Evolutionary conservation across 495 filamentous ascomycete genomes (phyloP), one percentile per base, ranked within the genome.

Genomic region (Hypoxylon crocopeplum): DNA sequence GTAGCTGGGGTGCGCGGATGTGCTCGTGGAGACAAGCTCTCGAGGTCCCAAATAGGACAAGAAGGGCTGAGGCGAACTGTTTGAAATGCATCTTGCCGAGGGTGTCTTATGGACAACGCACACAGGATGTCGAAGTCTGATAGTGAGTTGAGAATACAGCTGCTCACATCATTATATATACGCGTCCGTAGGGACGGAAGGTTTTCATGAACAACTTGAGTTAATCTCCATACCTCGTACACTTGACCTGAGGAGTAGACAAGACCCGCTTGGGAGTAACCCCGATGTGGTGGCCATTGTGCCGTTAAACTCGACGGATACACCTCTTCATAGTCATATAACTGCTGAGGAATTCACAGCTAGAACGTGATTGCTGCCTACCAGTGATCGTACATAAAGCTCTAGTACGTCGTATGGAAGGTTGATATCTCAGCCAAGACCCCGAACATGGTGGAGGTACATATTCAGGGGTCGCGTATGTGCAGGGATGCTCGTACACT

Each of bases 401-500:
- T n/a, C n/a, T n/a, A n/a, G n/a, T n/a, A n/a, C n/a, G n/a, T n/a
- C n/a, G n/a, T n/a, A n/a, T n/a, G n/a, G n/a, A n/a, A n/a, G n/a
- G n/a, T n/a, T n/a, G n/a, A n/a, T n/a, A n/a, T n/a, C n/a, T n/a
- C n/a, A n/a, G n/a, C n/a, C n/a, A n/a, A n/a, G n/a, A n/a, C n/a
- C n/a, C n/a, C n/a, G n/a, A n/a, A n/a, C n/a, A n/a, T n/a, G n/a
- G n/a, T n/a, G n/a, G n/a, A n/a, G n/a, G n/a, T n/a, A n/a, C n/a
- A n/a, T n/a, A n/a, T 13, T 34, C 6, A 47, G 47, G 25, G 20
- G 30, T 21, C 5, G 5, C 4, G 12, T 11, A 3, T 34, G 13
- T 49, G 7, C 44, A 54, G 44, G 57, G 57, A 48, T 42, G 3
- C 60, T 68, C 67, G 67, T 64, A 69, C 67, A 64, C 67, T 67